A percentile compares a stretch with the other conserved stretches of the same genome.
phyloP scores from a whole-genome alignment of 2,329 filamentous ascomycete species.

The Aspergillus latus region DNA sequence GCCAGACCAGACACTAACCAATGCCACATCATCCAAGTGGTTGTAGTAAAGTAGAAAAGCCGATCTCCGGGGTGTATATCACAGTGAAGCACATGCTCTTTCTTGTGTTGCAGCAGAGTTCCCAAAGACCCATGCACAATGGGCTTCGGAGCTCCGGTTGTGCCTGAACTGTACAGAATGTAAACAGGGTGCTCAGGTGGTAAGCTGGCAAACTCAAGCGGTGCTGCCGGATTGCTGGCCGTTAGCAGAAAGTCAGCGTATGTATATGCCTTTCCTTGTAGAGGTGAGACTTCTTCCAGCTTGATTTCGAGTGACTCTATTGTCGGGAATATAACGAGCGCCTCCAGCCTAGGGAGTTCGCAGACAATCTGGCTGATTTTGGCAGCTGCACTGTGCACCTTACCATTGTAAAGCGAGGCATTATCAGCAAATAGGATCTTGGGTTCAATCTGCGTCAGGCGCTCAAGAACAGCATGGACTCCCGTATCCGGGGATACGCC shows the following conservation, averaged over 20 bases:
- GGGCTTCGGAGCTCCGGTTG: slow-evolving; percentile 82
- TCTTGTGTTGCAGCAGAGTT: slow-evolving; percentile 93
- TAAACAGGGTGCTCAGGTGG: slow-evolving; percentile 86
- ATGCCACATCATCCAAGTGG: slow-evolving; percentile 99
- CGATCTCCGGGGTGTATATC: slow-evolving; percentile 71
- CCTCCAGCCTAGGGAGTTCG: slow-evolving; percentile 65
- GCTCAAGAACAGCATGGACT: slow-evolving; percentile 84
- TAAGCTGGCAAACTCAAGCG: slow-evolving; percentile 70
- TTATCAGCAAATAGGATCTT: slow-evolving; percentile 84
- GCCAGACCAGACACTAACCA: slow-evolving; percentile 88
- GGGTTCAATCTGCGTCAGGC: slow-evolving; percentile 81
- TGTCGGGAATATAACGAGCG: slow-evolving; percentile 73
- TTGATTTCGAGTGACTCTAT: slow-evolving; percentile 47
- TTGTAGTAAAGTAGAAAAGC: slow-evolving; percentile 92
- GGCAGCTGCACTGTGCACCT: slow-evolving; percentile 73
- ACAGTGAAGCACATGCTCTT: slow-evolving; percentile 86
- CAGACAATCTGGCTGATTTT: slow-evolving; percentile 78
- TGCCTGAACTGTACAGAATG: slow-evolving; percentile 90
- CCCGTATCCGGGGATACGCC: slow-evolving; percentile 90
- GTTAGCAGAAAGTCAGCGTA: slow-evolving; percentile 50
- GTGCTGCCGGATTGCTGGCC: slow-evolving; percentile 38
- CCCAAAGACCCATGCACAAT: slow-evolving; percentile 91
- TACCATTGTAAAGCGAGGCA: slow-evolving; percentile 85
- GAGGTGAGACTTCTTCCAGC: slow-evolving; percentile 33
- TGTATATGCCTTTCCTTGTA: slow-evolving; percentile 40